Percentiles rank a stretch among this genome's conserved stretches.
Evolutionary conservation across 2,329 filamentous ascomycete genomes (phyloP).

Genomic region (Penicillium sclerotigenum): DNA sequence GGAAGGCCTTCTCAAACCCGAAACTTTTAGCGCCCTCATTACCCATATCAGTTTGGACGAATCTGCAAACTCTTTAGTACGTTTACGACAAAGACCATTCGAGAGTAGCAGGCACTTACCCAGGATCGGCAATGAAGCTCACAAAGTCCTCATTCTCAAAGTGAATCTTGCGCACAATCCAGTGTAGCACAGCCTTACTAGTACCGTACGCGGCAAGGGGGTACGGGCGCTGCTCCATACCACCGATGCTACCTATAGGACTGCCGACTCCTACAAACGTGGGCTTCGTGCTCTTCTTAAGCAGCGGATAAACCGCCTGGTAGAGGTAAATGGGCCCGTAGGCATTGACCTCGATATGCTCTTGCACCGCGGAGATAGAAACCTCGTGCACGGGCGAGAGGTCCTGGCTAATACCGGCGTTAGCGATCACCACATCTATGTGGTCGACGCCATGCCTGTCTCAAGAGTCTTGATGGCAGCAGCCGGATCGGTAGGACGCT

Average conservation of each 20-base stretch:
- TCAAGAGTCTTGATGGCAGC: constrained; percentile 34
- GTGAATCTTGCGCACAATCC: neutral
- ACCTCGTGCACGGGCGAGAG: constrained; percentile 18
- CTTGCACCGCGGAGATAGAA: constrained; percentile 16
- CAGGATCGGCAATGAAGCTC: neutral
- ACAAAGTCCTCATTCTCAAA: neutral
- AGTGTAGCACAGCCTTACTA: neutral
- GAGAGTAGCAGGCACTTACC: neutral
- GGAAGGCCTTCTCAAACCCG: constrained; percentile 16
- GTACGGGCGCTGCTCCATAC: neutral
- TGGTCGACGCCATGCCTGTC: constrained; percentile 34
- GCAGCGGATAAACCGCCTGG: neutral
- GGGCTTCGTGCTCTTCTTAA: constrained; percentile 1
- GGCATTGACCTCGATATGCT: constrained; percentile 34
- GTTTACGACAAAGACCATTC: neutral
- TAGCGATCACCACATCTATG: constrained; percentile 54
- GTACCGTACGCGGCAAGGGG: constrained; percentile 13
- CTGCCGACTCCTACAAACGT: neutral
- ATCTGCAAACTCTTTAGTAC: constrained; percentile 5
- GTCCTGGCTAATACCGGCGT: constrained; percentile 44
- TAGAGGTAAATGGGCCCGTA: constrained; percentile 27
- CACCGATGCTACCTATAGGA: neutral
- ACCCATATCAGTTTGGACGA: constrained; percentile 26
- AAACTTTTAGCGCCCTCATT: constrained; percentile 15
- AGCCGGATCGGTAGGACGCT: constrained; percentile 33